These are phyloP conservation scores for Phytophthora sojae DNA, from an alignment of 352 stramenopile species.

Conservation along the genomic window DNA sequence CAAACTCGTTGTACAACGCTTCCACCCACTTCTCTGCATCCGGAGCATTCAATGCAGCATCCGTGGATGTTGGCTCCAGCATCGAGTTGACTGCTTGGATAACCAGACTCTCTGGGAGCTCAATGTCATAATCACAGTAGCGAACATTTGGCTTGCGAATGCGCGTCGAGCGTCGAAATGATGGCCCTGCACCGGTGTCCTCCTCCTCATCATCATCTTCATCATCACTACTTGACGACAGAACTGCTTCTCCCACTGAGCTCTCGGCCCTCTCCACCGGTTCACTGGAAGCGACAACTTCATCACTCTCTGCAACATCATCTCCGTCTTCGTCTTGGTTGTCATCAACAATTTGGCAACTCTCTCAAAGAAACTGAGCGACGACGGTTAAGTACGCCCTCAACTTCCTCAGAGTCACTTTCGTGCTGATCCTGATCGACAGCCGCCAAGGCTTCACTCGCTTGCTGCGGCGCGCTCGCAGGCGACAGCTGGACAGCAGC, in stretches of 20 bases:
- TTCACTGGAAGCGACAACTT: neutral
- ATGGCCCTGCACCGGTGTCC: neutral
- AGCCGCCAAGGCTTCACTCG: neutral
- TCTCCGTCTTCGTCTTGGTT: neutral
- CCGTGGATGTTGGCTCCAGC: neutral
- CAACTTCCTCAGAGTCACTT: neutral
- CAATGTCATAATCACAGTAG: neutral
- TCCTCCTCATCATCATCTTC: slow-evolving; percentile 1
- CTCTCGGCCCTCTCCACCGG: neutral
- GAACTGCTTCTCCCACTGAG: neutral
- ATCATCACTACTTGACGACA: neutral
- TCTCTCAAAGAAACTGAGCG: neutral
- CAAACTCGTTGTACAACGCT: slow-evolving; percentile 2
- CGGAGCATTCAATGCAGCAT: neutral
- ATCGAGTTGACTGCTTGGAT: neutral
- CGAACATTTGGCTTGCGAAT: neutral
- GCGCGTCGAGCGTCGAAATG: slow-evolving; percentile 15
- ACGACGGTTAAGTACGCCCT: neutral
- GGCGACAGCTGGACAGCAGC: neutral
- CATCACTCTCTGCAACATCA: neutral
- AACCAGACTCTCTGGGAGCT: slow-evolving; percentile 1
- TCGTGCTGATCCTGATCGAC: neutral
- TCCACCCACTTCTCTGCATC: slow-evolving; percentile 1
- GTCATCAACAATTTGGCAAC: neutral
- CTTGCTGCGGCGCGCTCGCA: no score